Evolutionary conservation across 305 asterid species (phyloP).

Genomic region (Fraxinus latifolia): DNA sequence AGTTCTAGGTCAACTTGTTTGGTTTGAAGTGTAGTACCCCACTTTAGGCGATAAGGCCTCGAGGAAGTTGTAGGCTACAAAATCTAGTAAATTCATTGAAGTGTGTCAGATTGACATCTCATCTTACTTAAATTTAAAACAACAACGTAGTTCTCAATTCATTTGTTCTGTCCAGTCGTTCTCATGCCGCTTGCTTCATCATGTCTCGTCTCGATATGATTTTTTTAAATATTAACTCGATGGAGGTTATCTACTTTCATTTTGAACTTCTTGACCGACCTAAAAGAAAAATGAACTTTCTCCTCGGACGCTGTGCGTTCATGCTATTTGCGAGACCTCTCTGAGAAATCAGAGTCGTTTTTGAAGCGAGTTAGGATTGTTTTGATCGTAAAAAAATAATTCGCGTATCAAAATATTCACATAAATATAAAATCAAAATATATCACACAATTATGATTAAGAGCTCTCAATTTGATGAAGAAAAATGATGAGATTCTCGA

Average conservation of each 20-base stretch:
- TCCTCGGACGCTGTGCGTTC: background rate
- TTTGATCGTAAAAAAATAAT: background rate
- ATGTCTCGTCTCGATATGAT: background rate
- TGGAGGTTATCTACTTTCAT: too few relatives aligned
- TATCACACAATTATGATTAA: conserved; percentile 20
- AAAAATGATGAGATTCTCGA: conserved; percentile 30
- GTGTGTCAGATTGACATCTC: background rate
- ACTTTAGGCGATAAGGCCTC: background rate
- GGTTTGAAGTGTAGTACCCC: background rate
- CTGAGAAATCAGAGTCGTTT: background rate
- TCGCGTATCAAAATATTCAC: background rate
- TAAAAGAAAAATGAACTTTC: background rate
- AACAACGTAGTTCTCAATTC: background rate
- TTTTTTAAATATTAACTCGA: too few relatives aligned
- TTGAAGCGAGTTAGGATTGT: background rate
- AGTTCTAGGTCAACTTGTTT: background rate
- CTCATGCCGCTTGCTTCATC: background rate
- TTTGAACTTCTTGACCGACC: background rate
- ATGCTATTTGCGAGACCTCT: background rate
- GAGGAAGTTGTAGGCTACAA: background rate
- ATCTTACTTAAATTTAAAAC: background rate
- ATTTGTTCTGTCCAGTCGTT: too few relatives aligned
- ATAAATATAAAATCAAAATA: background rate
- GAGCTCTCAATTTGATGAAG: conserved; percentile 44
- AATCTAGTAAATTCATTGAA: background rate